These are phyloP conservation scores for Neonectria ditissima DNA, from an alignment of 2,329 filamentous ascomycete species.

Conservation along the genomic window DNA sequence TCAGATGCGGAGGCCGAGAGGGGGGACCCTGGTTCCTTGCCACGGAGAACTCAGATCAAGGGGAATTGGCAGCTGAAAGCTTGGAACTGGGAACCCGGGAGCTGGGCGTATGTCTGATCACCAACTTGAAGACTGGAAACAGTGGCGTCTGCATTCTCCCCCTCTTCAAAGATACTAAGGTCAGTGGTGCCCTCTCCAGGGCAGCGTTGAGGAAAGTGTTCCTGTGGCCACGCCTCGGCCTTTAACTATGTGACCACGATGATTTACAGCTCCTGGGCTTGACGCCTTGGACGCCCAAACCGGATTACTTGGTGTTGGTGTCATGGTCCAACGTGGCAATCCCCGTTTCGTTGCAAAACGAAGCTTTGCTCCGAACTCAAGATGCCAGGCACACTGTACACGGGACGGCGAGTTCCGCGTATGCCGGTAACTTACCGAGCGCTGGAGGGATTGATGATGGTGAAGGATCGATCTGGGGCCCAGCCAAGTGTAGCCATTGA, in stretches of 20 bases:
- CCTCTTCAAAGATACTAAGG: constrained; percentile 19
- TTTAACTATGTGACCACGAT: constrained; percentile 25
- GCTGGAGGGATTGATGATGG: not conserved
- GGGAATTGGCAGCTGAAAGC: constrained; percentile 5
- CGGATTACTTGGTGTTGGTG: constrained; percentile 4
- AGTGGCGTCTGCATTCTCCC: constrained; percentile 42
- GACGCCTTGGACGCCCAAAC: constrained; percentile 15
- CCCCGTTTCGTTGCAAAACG: constrained; percentile 10
- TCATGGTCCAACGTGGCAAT: constrained; percentile 32
- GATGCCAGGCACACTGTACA: constrained; percentile 16
- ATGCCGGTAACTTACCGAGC: constrained; percentile 8
- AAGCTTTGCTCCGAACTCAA: constrained; percentile 28
- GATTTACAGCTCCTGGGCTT: constrained; percentile 25
- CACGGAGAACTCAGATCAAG: constrained; percentile 19
- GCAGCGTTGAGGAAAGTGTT: constrained; percentile 24
- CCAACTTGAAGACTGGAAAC: constrained; percentile 29
- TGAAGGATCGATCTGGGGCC: constrained; percentile 18
- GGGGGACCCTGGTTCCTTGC: constrained; percentile 26
- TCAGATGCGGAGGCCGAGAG: not conserved
- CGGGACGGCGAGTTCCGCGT: constrained; percentile 27
- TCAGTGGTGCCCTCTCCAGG: constrained; percentile 21
- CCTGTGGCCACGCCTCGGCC: constrained; percentile 16
- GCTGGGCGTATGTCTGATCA: not conserved
- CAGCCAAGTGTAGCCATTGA: not conserved
- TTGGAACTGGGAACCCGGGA: constrained; percentile 5